Base-by-base conservation (phyloP, 805 yeast genomes). In the Lachancea lanzarotensis region DNA sequence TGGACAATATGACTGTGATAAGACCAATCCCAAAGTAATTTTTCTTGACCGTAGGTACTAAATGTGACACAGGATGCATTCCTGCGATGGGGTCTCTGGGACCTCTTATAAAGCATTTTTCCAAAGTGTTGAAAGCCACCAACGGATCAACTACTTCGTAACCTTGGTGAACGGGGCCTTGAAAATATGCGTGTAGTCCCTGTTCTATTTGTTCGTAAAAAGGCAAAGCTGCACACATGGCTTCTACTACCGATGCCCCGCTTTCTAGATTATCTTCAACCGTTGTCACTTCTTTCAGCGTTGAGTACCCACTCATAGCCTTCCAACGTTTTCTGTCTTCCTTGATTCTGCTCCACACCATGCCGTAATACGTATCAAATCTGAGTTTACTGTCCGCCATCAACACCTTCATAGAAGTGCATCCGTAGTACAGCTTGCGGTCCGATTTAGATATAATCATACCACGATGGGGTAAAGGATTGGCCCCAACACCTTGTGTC, bases 351-450 rank as follows among this genome's bases (percentile, higher is more conserved):
- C 38, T 18, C 65, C 64, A 59, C 10, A 57, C 34, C 30, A 55
- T 54, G 8, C 31, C 39, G 34, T 51, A 52, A 43, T 51, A 53
- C 7, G 51, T 47, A 15, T 49, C 43, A 22, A 53, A 43, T 3
- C 51, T 55, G 47, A 53, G 48, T 13, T 51, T 47, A 18, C 54
- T 45, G 10, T 38, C 45, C 29, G 40, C 32, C 2, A 55, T 30
- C 41, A 49, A 45, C 1, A 58, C 52, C 32, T 59, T 51, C 17
- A 53, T 29, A 4, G 65, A 53, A 1, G 69, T 65, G 6, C 66
- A 60, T 0, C 69, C 69, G 50, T 48, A 60, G n/a, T 52, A 20
- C 2, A 54, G 45, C 2, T 45, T 43, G 35, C 66, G 51, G 6
- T 58, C 65, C 19, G 7, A 51, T 35, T 40, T 60, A 54, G 30